phyloP scores from a whole-genome alignment of 2,329 filamentous ascomycete species.

The Ophiocordyceps unilateralis region DNA sequence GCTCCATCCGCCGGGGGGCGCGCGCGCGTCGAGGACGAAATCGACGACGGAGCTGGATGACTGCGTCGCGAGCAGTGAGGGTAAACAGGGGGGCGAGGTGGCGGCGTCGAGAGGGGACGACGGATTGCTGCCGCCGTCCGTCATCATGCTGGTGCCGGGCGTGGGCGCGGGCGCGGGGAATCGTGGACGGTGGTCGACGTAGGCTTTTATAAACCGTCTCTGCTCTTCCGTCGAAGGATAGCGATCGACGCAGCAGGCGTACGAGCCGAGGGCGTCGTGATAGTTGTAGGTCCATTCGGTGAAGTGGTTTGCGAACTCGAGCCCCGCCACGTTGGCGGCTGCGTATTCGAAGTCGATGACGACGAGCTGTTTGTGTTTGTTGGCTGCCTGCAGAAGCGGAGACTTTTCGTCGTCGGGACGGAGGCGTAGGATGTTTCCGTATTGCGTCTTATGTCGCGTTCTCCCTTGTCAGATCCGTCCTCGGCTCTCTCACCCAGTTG shows the following conservation, averaged over 20 bases:
- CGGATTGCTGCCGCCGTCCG: not conserved
- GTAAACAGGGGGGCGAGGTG: conserved; percentile 17
- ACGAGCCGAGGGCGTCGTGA: conserved; percentile 50
- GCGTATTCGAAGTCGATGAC: conserved; percentile 99
- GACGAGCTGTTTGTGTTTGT: conserved; percentile 87
- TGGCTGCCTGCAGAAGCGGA: conserved; percentile 72
- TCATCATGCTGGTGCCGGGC: too few relatives aligned
- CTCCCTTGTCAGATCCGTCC: too few relatives aligned
- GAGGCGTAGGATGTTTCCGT: conserved; percentile 82
- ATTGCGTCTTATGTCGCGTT: conserved; percentile 58
- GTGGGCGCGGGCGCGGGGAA: conserved; percentile 38
- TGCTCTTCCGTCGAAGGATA: conserved; percentile 77
- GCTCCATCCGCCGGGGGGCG: conserved; percentile 34
- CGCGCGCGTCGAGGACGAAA: conserved; percentile 70
- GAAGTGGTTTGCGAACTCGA: conserved; percentile 97
- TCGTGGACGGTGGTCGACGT: conserved; percentile 64
- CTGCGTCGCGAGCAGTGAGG: conserved; percentile 17
- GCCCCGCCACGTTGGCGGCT: conserved; percentile 67
- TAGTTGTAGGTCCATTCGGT: conserved; percentile 98
- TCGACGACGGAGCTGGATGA: conserved; percentile 38
- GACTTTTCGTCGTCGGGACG: conserved; percentile 55
- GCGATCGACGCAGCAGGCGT: conserved; percentile 46
- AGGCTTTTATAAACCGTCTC: conserved; percentile 67
- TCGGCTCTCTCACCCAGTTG: too few relatives aligned
- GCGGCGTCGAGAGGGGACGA: conserved; percentile 24